Base-by-base conservation (phyloP, 176 grass and related monocot species). In the Urochloa ruziziensis region DNA sequence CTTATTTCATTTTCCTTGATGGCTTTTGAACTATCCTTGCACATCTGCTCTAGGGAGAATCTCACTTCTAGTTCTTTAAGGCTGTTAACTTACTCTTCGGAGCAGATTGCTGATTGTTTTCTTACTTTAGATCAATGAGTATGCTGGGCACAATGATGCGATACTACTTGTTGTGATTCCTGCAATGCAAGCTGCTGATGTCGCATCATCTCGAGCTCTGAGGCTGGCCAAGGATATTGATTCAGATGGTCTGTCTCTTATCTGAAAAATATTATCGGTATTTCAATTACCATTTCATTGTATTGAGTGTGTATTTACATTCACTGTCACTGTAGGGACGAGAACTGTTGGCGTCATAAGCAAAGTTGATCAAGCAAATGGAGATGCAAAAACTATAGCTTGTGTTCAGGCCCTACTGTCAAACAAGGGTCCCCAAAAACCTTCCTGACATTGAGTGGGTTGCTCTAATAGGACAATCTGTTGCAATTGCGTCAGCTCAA, bases 201-300 rank as follows among this genome's bases (percentile, higher is more conserved):
- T 99, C 27, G 79, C 89, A 54, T 88, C 97, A 47, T 99, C 91
- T 79, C 87, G 89, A 58, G 91, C 91, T 78, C 81, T 99, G 57
- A 96, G 93, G 84, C 59, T 99, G 37, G 97, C 93, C 23, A 99
- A 94, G 83, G 91, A 99, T 85, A 94, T 96, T 62, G 97, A 99
- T 74, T 60, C 91, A 53, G 97, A 99, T 90, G 93, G 97, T 99
- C 72, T 32, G 88, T 93, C 29, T 80, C 36, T 47, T 68, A 62
- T 48, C 29, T 66, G 23, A 67, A 39, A 74, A 51, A 70, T 82
- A 61, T 49, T 19, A 15, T 70, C 15, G 52, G 13, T 74, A 73
- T 17, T 81, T 48, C 29, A 7, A 53, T 77, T 18, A 1, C 23
- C 2, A 44, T 51, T 9, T 33, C 66, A 35, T 49, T 76, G 15